Conservation (phyloP, 306 rosid species). For the Rubus parviflorus region DNA sequence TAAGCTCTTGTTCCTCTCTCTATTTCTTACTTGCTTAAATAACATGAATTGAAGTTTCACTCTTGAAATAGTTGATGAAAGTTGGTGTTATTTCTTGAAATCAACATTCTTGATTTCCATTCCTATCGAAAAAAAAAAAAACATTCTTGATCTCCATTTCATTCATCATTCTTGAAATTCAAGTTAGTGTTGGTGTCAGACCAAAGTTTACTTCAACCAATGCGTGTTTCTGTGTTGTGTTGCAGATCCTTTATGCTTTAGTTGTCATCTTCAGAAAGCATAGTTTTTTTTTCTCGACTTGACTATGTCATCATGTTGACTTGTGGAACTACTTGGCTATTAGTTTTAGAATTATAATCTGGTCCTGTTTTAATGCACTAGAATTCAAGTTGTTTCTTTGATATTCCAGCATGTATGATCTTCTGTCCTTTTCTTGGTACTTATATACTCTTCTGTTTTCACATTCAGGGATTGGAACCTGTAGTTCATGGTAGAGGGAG, state of each 20-base stretch:
- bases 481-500: conserved; percentile 96
- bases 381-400: not conserved
- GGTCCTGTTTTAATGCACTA: not conserved
- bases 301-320: not conserved
- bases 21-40: not conserved
- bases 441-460: conserved; percentile 15
- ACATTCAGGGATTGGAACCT: conserved; percentile 77
- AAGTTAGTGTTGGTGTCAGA: not conserved
- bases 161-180: not conserved
- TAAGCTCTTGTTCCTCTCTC: conserved; percentile 32
- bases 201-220: not conserved
- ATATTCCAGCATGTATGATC: not conserved
- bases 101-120: not conserved
- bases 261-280: not conserved
- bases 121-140: too few relatives aligned
- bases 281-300: not conserved
- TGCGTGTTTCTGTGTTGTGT: not conserved
- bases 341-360: not conserved
- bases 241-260: not conserved
- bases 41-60: not conserved
- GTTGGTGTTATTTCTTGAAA: not conserved
- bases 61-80: not conserved
- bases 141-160: not conserved
- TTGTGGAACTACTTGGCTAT: not conserved
- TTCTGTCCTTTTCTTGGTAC: not conserved